Conservation (phyloP, 768 basidiomycete genomes). For the Psilocybe azurescens region DNA sequence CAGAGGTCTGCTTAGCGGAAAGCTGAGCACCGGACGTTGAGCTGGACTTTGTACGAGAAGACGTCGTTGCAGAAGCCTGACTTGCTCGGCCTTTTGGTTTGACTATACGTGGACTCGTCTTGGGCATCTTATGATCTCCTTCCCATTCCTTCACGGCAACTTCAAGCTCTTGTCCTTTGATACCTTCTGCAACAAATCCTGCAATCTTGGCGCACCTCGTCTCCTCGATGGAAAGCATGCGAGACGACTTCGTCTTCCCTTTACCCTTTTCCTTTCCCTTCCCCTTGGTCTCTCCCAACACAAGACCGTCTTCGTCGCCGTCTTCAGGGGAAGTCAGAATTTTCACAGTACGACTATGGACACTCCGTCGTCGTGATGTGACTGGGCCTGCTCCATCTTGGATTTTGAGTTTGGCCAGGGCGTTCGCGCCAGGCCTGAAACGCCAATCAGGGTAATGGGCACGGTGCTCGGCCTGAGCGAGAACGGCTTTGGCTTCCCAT, state of each 20-base stretch:
- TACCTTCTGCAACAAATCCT: conserved; percentile 67
- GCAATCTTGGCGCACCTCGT: conserved; percentile 73
- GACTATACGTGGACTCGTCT: conserved; percentile 12
- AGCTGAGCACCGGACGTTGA: conserved; percentile 11
- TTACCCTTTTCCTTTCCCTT: conserved; percentile 28
- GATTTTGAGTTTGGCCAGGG: conserved; percentile 42
- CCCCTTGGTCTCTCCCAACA: conserved; percentile 21
- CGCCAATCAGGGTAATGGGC: conserved; percentile 82
- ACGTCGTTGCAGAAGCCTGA: conserved; percentile 6
- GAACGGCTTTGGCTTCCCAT: conserved; percentile 78
- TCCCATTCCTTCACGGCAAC: conserved; percentile 70
- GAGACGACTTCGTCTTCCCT: conserved; percentile 24
- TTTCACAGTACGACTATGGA: conserved; percentile 25
- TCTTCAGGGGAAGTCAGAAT: conserved; percentile 29
- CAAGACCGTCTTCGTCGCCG: conserved; percentile 9
- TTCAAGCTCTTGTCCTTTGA: conserved; percentile 66
- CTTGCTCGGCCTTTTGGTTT: conserved; percentile 18
- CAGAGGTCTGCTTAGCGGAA: conserved; percentile 4
- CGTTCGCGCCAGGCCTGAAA: conserved; percentile 67
- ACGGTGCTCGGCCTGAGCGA: conserved; percentile 77
- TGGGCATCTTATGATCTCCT: conserved; percentile 31
- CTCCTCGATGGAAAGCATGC: conserved; percentile 40
- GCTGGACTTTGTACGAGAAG: conserved; percentile 12
- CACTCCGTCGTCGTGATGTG: conserved; percentile 27
- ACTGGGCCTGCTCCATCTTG: conserved; percentile 35